Evolutionary conservation across 169 alveolate species (phyloP).

Genomic region (Babesia sp.): DNA sequence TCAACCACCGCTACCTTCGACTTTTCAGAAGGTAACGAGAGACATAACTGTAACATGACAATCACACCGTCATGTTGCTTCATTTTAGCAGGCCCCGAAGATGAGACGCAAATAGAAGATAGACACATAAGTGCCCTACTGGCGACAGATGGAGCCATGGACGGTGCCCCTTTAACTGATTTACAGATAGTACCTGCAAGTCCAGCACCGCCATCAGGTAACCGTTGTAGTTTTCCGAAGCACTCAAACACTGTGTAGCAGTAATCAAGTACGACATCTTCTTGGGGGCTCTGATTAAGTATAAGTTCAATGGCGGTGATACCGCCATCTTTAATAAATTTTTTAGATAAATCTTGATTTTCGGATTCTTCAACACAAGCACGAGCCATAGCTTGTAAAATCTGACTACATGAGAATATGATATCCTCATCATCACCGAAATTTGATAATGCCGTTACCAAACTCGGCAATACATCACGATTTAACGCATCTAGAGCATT

Average conservation of each 20-base stretch:
- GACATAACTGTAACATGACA: slow-evolving; percentile 52
- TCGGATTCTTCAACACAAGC: slow-evolving; percentile 82
- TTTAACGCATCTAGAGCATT: slow-evolving; percentile 88
- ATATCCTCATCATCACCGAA: slow-evolving; percentile 90
- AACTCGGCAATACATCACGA: slow-evolving; percentile 81
- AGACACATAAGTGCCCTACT: slow-evolving; percentile 44
- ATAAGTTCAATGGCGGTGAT: slow-evolving; percentile 76
- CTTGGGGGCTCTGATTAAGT: slow-evolving; percentile 77
- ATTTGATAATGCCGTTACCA: slow-evolving; percentile 84
- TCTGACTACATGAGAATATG: slow-evolving; percentile 76
- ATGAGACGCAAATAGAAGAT: slow-evolving; percentile 8
- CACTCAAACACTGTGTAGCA: slow-evolving; percentile 79
- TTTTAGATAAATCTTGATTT: slow-evolving; percentile 60
- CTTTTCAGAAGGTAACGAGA: slow-evolving; percentile 10
- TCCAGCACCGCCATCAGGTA: slow-evolving; percentile 47
- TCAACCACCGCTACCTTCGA: slow-evolving; percentile 24
- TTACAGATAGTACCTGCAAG: slow-evolving; percentile 43
- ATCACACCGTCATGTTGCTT: slow-evolving; percentile 26
- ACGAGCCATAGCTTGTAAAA: slow-evolving; percentile 86
- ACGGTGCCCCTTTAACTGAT: slow-evolving; percentile 13
- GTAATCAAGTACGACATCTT: slow-evolving; percentile 77
- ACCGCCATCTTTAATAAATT: slow-evolving; percentile 79
- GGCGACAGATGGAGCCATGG: slow-evolving; percentile 43
- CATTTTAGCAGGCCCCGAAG: slow-evolving; percentile 39
- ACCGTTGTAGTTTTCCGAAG: slow-evolving; percentile 50